Base-by-base conservation (phyloP, 2,329 filamentous ascomycete genomes). In the Sporothrix protearum region DNA sequence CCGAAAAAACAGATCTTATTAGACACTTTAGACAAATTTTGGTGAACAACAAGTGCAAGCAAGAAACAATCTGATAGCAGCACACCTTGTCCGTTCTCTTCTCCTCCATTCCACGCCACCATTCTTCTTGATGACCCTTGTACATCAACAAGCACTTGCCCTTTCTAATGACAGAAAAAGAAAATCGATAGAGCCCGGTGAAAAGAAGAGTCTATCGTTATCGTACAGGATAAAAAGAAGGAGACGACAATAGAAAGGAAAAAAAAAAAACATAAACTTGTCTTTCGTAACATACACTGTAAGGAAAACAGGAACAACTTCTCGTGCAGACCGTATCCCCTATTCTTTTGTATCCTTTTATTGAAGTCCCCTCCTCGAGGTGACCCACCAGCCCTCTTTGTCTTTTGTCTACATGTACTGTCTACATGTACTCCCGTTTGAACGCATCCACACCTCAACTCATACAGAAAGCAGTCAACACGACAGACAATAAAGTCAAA, bases 381-480 rank as follows among this genome's bases (percentile, higher is more conserved):
- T 42, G 36, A 36, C 47, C 8, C 7, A 10, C 8, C 12, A 9
- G 4, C 49, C 10, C 25, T 14, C 19, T 7, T n/a, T 53, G 6
- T 61, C 39, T 47, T 64, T 59, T 59, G 12, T 64, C 61, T 30
- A 25, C 19, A n/a, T n/a, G n/a, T n/a, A n/a, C n/a, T n/a, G n/a
- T n/a, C n/a, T n/a, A n/a, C n/a, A n/a, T n/a, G n/a, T n/a, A n/a
- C n/a, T n/a, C 30, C 39, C 63, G 7, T 30, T 49, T 66, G n/a
- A 14, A 19, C 55, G 28, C 12, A n/a, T 6, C 55, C 55, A 3
- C 45, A 9, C 9, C 25, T 16, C 9, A 25, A 53, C 25, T 67
- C 64, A 36, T 67, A 67, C 45, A 67, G 10, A 25, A 42, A 39
- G 16, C 36, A 51, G 51, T 59, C 7, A 68, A 66, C 28, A 63